These are phyloP conservation scores for Chytridiales sp. DNA, from an alignment of 371 early-diverging fungal species.

Conservation along the genomic window DNA sequence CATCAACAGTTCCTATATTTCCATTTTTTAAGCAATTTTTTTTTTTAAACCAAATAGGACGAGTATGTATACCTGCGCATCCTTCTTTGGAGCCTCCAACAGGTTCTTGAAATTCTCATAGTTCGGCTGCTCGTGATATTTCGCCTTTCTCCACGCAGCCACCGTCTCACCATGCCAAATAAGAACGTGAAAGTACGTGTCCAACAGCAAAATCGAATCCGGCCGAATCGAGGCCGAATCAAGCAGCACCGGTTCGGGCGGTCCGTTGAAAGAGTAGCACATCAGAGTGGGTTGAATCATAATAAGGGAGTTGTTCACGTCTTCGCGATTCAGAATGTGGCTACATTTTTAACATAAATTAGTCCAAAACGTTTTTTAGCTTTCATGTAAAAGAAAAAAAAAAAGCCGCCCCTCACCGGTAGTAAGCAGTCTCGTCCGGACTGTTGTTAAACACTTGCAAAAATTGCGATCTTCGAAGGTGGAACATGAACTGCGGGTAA, in stretches of 20 bases:
- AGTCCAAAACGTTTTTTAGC: neutral
- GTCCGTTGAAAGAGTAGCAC: constrained; percentile 86
- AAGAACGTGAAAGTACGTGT: constrained; percentile 98
- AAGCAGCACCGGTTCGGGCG: constrained; percentile 93
- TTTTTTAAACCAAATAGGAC: constrained; percentile 1
- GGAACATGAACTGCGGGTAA: constrained; percentile 99
- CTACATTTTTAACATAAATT: constrained; percentile 38
- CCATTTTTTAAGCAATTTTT: constrained; percentile 3
- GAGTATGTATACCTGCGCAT: constrained; percentile 66
- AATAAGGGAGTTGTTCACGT: constrained; percentile 92
- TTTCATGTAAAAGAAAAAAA: constrained; percentile 20
- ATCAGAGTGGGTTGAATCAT: constrained; percentile 99
- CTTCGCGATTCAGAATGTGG: constrained; percentile 91
- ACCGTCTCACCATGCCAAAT: constrained; percentile 95
- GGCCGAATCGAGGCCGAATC: constrained; percentile 97
- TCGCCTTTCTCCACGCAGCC: constrained; percentile 90
- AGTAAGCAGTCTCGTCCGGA: constrained; percentile 99
- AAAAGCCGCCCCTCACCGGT: no score
- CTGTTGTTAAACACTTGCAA: constrained; percentile 99
- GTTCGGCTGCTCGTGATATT: constrained; percentile 85
- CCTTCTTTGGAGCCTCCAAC: constrained; percentile 84
- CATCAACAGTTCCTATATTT: constrained; percentile 73
- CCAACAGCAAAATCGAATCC: constrained; percentile 94
- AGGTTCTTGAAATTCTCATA: constrained; percentile 95
- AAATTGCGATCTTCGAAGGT: constrained; percentile 96